A percentile compares a stretch with the other conserved stretches of the same genome.
phyloP scores from a whole-genome alignment of 73 alveolate species.

The Blepharisma stoltei region DNA sequence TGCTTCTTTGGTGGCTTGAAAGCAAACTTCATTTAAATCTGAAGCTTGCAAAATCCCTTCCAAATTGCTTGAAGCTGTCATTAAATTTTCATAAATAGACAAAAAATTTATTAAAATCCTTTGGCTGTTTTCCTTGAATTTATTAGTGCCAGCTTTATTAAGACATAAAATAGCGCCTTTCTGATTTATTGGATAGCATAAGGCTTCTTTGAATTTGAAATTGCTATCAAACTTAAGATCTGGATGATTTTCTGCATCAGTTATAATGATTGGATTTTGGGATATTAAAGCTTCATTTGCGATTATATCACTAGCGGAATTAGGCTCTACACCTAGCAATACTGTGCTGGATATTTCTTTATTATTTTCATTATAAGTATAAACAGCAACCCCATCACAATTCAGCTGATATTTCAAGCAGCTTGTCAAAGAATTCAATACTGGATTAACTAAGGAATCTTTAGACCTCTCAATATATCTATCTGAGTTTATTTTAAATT shows the following conservation, averaged over 20 bases:
- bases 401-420: not conserved
- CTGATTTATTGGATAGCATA: not conserved
- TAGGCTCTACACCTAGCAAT: too few species aligned
- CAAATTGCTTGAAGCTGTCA: not conserved
- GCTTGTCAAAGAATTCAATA: not conserved
- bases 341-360: too few species aligned
- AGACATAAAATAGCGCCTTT: not conserved
- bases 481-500: not conserved
- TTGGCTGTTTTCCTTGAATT: too few species aligned
- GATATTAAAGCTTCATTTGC: too few species aligned
- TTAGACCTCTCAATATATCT: not conserved
- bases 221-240: too few species aligned
- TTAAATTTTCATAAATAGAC: too few species aligned
- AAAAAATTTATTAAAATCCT: too few species aligned
- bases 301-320: too few species aligned
- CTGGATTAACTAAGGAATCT: not conserved
- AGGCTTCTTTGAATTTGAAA: not conserved
- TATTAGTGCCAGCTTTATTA: not conserved
- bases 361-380: not conserved
- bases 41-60: slow-evolving; percentile 22
- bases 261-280: too few species aligned
- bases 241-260: too few species aligned
- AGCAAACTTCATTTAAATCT: slow-evolving; percentile 17
- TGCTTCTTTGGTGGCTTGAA: slow-evolving; percentile 12
- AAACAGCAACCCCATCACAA: slow-evolving; percentile 4